Evolutionary conservation across 208 protist genomes (phyloP).

Genomic region (Acanthamoeba sp.): DNA sequence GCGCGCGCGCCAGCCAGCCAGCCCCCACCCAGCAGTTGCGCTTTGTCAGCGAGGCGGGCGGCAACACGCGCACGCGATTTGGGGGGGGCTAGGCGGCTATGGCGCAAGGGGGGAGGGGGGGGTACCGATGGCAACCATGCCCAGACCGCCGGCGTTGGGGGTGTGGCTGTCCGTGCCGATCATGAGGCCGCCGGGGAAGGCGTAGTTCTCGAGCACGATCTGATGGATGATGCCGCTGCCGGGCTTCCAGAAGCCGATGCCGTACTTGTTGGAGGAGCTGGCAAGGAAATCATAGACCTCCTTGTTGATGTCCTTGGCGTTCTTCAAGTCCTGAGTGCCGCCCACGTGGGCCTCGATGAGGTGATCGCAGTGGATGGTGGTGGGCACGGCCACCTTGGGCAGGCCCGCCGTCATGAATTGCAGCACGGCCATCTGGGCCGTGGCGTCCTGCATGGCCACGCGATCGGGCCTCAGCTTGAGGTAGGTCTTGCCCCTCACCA

Average conservation of each 20-base stretch:
- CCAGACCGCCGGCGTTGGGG: conserved; percentile 88
- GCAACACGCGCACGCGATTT: too few relatives aligned
- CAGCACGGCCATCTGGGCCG: conserved; percentile 93
- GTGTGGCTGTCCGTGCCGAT: conserved; percentile 90
- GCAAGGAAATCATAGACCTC: conserved; percentile 93
- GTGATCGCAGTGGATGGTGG: conserved; percentile 94
- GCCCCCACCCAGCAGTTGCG: too few relatives aligned
- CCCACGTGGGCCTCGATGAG: conserved; percentile 91
- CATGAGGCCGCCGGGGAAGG: conserved; percentile 89
- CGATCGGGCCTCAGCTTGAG: conserved; percentile 91
- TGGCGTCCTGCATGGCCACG: conserved; percentile 92
- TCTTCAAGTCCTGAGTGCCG: conserved; percentile 82
- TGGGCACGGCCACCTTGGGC: conserved; percentile 88
- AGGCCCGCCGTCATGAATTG: conserved; percentile 93
- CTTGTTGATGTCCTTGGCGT: conserved; percentile 81
- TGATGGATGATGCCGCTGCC: conserved; percentile 92
- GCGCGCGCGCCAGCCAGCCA: too few relatives aligned
- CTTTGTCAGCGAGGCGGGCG: too few relatives aligned
- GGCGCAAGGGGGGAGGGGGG: background rate
- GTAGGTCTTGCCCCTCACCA: conserved; percentile 90
- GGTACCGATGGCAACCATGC: conserved; percentile 78
- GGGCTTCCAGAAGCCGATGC: conserved; percentile 92
- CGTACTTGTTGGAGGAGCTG: conserved; percentile 83
- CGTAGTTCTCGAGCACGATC: conserved; percentile 92
- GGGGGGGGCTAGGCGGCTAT: background rate